These are phyloP conservation scores for Periglandula ipomoeae DNA, from an alignment of 2,329 filamentous ascomycete genomes.

Conservation along the genomic window DNA sequence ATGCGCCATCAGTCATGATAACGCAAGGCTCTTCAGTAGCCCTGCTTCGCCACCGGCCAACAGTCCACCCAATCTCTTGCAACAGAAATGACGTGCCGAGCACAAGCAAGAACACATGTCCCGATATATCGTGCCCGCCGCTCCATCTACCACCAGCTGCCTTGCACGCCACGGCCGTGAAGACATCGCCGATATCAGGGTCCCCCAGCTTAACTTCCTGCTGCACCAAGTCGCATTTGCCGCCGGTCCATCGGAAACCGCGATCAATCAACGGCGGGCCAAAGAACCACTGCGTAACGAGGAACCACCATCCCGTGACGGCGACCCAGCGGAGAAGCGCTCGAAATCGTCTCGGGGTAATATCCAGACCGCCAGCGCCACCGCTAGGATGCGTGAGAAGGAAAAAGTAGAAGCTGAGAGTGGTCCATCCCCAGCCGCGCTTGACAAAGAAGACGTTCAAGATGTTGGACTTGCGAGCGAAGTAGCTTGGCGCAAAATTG, in stretches of 20 bases:
- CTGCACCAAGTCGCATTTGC: conserved; percentile 60
- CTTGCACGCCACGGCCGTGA: conserved; percentile 76
- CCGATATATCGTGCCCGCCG: conserved; percentile 94
- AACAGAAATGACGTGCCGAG: conserved; percentile 72
- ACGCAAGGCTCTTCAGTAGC: conserved; percentile 53
- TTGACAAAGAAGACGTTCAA: conserved; percentile 95
- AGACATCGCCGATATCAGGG: conserved; percentile 37
- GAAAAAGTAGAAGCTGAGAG: conserved; percentile 62
- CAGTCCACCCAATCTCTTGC: conserved; percentile 64
- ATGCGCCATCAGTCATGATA: conserved; percentile 56
- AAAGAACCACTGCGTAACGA: conserved; percentile 95
- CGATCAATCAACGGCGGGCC: conserved; percentile 85
- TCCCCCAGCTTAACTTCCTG: conserved; percentile 37
- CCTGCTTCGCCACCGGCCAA: conserved; percentile 32
- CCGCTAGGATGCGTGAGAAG: conserved; percentile 56
- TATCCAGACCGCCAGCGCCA: conserved; percentile 16
- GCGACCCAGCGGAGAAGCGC: conserved; percentile 60
- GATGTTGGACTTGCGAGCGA: conserved; percentile 85
- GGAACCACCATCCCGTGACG: conserved; percentile 71
- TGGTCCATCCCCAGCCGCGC: conserved; percentile 88
- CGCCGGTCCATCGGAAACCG: conserved; percentile 80
- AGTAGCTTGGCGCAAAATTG: conserved; percentile 66
- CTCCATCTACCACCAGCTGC: conserved; percentile 73
- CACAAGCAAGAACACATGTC: conserved; percentile 88
- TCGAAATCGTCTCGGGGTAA: conserved; percentile 33